Evolutionary conservation across 2,329 filamentous ascomycete genomes (phyloP), one percentile per base, ranked within the genome.

Genomic region (Aspergillus spinulosporus): DNA sequence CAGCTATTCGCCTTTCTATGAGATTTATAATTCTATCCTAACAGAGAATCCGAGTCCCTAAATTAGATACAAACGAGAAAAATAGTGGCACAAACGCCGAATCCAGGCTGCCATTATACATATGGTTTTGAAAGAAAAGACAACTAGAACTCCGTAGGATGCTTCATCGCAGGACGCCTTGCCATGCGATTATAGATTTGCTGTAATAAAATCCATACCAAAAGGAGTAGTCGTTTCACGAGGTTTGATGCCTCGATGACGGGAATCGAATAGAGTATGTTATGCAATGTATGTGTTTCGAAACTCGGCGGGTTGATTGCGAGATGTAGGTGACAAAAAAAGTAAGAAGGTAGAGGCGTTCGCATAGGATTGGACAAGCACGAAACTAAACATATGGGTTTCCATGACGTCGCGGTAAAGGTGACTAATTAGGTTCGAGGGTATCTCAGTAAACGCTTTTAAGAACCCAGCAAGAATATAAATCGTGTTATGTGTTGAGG

Each of bases 361-460:
- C 46, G 50, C 54, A 56, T 52, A 48, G 21, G 14, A 28, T 11
- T 42, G 3, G 31, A n/a, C 51, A 56, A 14, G 43, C 49, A 46
- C 49, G 37, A 46, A 54, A 54, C 42, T 55, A 48, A 50, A 48
- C 48, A 37, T 48, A 59, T 58, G 32, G 37, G 54, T 52, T 61
- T 58, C 54, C 54, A 49, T 32, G 57, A 52, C 56, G 58, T 57
- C 61, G 56, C 44, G 47, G 57, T 44, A 46, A 57, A 60, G 49
- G 60, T 58, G 45, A 57, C 40, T 12, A 12, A 37, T 37, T 57
- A 21, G 63, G 62, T 65, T 59, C 60, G 61, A 62, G 69, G 68
- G 69, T 72, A 71, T 72, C 67, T 67, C 59, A 42, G 59, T 59
- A 52, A 68, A 64, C 52, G 39, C 55, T 63, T 68, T 57, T 62